phyloP scores from a whole-genome alignment of 2,329 filamentous ascomycete genomes.

The Exophiala alcalophila region DNA sequence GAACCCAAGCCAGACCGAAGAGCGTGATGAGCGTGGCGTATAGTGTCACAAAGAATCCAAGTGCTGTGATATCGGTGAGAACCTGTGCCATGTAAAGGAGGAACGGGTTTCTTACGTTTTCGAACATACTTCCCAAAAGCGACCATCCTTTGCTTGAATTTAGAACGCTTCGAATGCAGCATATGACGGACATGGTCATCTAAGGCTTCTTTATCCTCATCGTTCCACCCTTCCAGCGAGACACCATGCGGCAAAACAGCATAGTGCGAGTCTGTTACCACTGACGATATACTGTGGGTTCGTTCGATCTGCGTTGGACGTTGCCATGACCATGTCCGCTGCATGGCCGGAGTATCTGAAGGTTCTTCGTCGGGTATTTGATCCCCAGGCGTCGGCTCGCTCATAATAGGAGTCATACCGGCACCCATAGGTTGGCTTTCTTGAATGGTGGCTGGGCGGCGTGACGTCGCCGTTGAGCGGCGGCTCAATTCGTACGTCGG shows the following conservation, averaged over 20 bases:
- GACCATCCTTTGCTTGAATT: slow-evolving; percentile 74
- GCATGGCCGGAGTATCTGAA: slow-evolving; percentile 8
- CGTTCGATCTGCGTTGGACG: slow-evolving; percentile 26
- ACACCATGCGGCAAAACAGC: slow-evolving; percentile 75
- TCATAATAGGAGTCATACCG: slow-evolving; percentile 49
- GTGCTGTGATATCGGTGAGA: slow-evolving; percentile 44
- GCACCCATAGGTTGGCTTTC: slow-evolving; percentile 9
- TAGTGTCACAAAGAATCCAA: slow-evolving; percentile 79
- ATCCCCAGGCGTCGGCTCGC: slow-evolving; percentile 35
- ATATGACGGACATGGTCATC: slow-evolving; percentile 87
- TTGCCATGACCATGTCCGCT: slow-evolving; percentile 27
- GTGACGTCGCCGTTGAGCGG: slow-evolving; percentile 11
- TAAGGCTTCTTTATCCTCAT: slow-evolving; percentile 69
- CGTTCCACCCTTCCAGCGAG: slow-evolving; percentile 69
- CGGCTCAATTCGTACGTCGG: slow-evolving; percentile 64
- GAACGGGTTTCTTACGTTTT: slow-evolving; percentile 53
- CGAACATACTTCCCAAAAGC: slow-evolving; percentile 78
- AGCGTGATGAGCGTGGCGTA: slow-evolving; percentile 80
- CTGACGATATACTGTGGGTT: slow-evolving; percentile 63
- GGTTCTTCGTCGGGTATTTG: slow-evolving; percentile 26
- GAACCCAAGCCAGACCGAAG: slow-evolving; percentile 82
- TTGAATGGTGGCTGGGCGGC: slow-evolving; percentile 8
- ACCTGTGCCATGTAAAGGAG: background rate
- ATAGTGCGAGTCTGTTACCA: slow-evolving; percentile 67
- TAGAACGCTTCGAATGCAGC: slow-evolving; percentile 75